Conservation (phyloP, 176 grass and related monocot species). For the Melocanna baccifera region DNA sequence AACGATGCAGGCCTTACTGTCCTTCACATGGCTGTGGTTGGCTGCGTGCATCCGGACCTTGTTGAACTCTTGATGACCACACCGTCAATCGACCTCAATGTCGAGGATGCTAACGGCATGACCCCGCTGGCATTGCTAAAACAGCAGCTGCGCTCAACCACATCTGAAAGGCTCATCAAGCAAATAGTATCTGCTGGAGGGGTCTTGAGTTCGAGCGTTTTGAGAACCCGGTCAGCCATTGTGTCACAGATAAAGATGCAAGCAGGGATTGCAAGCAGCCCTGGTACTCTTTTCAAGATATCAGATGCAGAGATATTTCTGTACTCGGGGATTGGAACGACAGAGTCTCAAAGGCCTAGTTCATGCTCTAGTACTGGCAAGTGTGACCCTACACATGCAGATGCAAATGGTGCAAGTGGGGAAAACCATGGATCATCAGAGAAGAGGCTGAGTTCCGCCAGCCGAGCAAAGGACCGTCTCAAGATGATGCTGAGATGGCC, state of each 20-base stretch:
- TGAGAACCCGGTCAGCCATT: constrained; percentile 48
- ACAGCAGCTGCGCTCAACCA: constrained; percentile 64
- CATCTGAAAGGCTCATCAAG: constrained; percentile 73
- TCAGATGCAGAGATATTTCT: constrained; percentile 92
- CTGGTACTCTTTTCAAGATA: constrained; percentile 72
- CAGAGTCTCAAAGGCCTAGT: constrained; percentile 48
- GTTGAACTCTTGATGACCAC: constrained; percentile 70
- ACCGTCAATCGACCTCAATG: constrained; percentile 63
- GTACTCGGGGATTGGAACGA: constrained; percentile 48
- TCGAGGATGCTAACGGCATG: constrained; percentile 62
- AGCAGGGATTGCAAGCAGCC: constrained; percentile 57
- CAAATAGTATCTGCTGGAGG: constrained; percentile 79
- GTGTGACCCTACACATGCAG: constrained; percentile 34
- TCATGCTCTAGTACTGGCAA: constrained; percentile 76
- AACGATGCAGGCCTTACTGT: constrained; percentile 73
- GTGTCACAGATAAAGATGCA: constrained; percentile 77
- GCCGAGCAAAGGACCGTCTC: constrained; percentile 65
- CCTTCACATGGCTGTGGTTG: constrained; percentile 83
- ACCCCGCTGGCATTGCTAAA: constrained; percentile 69
- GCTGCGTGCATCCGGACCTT: constrained; percentile 61
- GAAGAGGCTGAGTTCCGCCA: constrained; percentile 64
- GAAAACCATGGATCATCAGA: constrained; percentile 47
- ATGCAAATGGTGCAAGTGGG: neutral
- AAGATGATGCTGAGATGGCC: constrained; percentile 85
- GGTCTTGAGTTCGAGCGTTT: constrained; percentile 59